Conservation (phyloP, 192 early-diverging fungal species). For the Linnemannia exigua region DNA sequence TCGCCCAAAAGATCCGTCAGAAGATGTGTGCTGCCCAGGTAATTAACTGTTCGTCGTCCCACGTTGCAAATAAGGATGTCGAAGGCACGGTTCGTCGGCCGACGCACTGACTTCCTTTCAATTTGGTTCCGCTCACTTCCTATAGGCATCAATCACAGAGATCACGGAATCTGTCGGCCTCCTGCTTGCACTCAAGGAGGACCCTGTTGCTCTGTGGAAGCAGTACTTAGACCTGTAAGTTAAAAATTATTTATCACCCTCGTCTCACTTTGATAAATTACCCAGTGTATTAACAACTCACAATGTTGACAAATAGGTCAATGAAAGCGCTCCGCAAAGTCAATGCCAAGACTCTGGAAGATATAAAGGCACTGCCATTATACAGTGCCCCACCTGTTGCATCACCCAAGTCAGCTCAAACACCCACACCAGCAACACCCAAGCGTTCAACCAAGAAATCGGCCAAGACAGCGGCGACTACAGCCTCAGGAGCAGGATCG, state of each 20-base stretch:
- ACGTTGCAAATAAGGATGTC: neutral
- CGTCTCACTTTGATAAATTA: too few species aligned
- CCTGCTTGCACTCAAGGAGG: conserved; percentile 62
- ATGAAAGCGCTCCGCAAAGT: conserved; percentile 31
- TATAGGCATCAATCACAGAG: conserved; percentile 58
- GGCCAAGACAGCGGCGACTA: neutral
- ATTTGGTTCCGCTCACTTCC: neutral
- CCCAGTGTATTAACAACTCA: too few species aligned
- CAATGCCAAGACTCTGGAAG: conserved; percentile 29
- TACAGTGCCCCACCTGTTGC: conserved; percentile 10
- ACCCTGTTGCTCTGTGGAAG: conserved; percentile 53
- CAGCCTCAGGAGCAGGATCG: neutral
- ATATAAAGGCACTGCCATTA: conserved; percentile 28
- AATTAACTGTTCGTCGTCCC: neutral
- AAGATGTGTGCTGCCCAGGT: conserved; percentile 61
- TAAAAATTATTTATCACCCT: neutral
- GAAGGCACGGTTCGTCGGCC: neutral
- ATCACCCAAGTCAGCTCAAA: conserved; percentile 29
- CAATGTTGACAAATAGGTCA: conserved; percentile 19
- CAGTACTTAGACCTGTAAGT: conserved; percentile 65
- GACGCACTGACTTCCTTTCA: neutral
- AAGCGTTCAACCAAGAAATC: conserved; percentile 26
- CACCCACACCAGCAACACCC: conserved; percentile 8
- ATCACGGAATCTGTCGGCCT: conserved; percentile 67
- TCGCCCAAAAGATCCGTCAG: conserved; percentile 72